These are phyloP conservation scores for Dioscorea cayenensis DNA, from an alignment of 116 monocot species.

Conservation along the genomic window DNA sequence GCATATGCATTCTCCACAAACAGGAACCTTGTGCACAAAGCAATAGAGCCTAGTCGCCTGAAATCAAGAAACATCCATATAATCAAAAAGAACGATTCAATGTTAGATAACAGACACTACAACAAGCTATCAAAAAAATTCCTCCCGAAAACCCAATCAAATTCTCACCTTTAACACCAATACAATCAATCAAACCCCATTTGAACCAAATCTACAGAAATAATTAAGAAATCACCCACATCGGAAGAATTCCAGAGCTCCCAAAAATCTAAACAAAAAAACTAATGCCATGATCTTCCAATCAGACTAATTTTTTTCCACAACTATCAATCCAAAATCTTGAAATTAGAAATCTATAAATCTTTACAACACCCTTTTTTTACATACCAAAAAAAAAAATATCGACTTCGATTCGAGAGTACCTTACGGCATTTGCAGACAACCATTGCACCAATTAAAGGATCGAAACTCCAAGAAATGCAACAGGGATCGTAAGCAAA, in stretches of 20 bases:
- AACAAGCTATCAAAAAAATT: background rate
- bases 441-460: slow-evolving; percentile 32
- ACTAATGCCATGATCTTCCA: too few relatives aligned
- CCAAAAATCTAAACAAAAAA: too few relatives aligned
- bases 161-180: too few relatives aligned
- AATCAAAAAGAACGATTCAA: background rate
- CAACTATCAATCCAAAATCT: background rate
- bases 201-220: too few relatives aligned
- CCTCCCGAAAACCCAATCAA: background rate
- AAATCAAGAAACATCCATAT: slow-evolving; percentile 5
- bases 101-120: background rate
- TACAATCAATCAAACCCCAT: too few relatives aligned
- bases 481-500: background rate
- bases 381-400: background rate
- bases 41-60: slow-evolving; percentile 98
- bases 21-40: slow-evolving; percentile 96
- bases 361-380: background rate
- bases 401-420: background rate
- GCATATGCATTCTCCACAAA: slow-evolving; percentile 98
- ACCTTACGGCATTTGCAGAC: slow-evolving; percentile 86
- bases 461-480: too few relatives aligned
- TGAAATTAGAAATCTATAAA: background rate
- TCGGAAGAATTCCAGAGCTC: too few relatives aligned
- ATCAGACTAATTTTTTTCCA: too few relatives aligned
- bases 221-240: too few relatives aligned